phyloP scores from a whole-genome alignment of 1,139 yeast species.

The Diutina neorugosa region DNA sequence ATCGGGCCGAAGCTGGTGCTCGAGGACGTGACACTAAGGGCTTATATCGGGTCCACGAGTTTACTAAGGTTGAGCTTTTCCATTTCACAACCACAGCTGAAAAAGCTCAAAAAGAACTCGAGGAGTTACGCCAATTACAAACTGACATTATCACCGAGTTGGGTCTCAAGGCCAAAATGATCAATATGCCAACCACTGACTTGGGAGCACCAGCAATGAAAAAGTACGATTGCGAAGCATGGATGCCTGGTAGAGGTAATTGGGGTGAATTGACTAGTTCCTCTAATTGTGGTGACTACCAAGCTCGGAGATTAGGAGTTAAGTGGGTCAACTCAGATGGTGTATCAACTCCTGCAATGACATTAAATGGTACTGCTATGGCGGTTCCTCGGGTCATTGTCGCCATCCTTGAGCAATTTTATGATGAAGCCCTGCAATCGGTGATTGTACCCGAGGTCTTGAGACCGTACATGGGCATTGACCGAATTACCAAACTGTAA shows the following conservation, averaged over 20 bases:
- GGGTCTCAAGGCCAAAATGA: slow-evolving; percentile 70
- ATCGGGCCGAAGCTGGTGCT: slow-evolving; percentile 96
- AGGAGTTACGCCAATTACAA: slow-evolving; percentile 54
- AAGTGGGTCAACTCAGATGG: slow-evolving; percentile 24
- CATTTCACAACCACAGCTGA: slow-evolving; percentile 47
- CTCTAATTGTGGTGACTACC: slow-evolving; percentile 89
- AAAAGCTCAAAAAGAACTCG: slow-evolving; percentile 39
- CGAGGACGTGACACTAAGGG: slow-evolving; percentile 91
- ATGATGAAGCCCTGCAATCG: slow-evolving; percentile 43
- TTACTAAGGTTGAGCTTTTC: slow-evolving; percentile 91
- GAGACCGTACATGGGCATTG: slow-evolving; percentile 44
- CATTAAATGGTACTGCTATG: slow-evolving; percentile 91
- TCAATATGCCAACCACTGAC: slow-evolving; percentile 85
- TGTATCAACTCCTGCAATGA: slow-evolving; percentile 44
- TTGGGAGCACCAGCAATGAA: slow-evolving; percentile 89
- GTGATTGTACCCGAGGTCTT: slow-evolving; percentile 61
- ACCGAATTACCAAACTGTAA: neutral
- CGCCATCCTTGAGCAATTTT: slow-evolving; percentile 78
- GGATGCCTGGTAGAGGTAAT: slow-evolving; percentile 94
- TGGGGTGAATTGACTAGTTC: slow-evolving; percentile 94
- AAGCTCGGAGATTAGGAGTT: slow-evolving; percentile 72
- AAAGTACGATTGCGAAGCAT: slow-evolving; percentile 90
- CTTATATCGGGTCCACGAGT: slow-evolving; percentile 89
- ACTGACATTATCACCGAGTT: slow-evolving; percentile 47
- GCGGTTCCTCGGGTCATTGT: slow-evolving; percentile 89